A percentile compares a stretch with the other conserved stretches of the same genome.
phyloP scores from a whole-genome alignment of 805 yeast genomes.

The Blastobotrys mokoenaii region DNA sequence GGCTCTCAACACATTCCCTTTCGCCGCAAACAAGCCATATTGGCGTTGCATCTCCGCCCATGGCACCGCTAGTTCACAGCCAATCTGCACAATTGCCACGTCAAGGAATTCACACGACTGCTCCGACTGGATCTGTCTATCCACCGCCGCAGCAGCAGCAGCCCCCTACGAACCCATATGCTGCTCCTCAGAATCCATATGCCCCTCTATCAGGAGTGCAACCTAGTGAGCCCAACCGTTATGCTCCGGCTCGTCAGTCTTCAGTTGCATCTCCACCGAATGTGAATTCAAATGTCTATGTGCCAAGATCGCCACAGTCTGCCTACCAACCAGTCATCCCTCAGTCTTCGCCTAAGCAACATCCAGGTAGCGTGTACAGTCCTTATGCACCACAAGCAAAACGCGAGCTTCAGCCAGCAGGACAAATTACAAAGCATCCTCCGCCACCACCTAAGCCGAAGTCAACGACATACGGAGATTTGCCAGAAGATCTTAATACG shows the following conservation, averaged over 20 bases:
- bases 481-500: neutral
- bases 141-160: slow-evolving; percentile 10
- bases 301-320: neutral
- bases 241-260: slow-evolving; percentile 1
- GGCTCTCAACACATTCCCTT: too few species aligned
- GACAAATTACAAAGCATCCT: neutral
- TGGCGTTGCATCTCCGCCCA: neutral
- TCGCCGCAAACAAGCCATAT: neutral
- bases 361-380: neutral
- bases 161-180: slow-evolving; percentile 2
- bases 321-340: neutral
- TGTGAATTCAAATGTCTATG: neutral
- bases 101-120: neutral
- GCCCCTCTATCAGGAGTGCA: slow-evolving; percentile 9
- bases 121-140: neutral
- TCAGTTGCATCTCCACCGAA: neutral
- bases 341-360: neutral
- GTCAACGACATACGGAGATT: slow-evolving; percentile 1
- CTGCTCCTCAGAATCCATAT: slow-evolving; percentile 15
- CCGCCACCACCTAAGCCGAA: neutral
- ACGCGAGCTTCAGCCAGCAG: too few species aligned
- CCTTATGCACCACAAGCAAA: neutral
- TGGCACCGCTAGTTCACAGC: neutral
- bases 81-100: neutral
- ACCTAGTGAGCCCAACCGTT: neutral